phyloP scores from a whole-genome alignment of 192 early-diverging fungal species.

The Jimgerdemannia lactiflua region DNA sequence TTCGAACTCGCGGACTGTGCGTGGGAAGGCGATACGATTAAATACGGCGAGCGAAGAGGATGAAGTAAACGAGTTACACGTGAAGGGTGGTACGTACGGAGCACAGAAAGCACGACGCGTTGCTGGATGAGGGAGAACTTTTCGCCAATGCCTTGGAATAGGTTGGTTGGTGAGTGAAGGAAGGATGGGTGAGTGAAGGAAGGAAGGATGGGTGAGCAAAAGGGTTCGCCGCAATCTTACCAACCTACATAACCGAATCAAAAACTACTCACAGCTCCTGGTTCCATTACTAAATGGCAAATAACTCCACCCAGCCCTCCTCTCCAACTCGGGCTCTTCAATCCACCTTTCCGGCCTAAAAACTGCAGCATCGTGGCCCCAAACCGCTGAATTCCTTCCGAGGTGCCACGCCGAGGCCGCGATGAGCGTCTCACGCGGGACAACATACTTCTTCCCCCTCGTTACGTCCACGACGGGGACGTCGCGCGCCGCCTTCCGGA shows the following conservation, averaged over 20 bases:
- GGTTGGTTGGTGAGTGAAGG: not conserved
- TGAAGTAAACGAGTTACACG: no score
- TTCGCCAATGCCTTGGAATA: constrained; percentile 27
- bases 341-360: constrained; percentile 43
- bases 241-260: not conserved
- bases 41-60: not conserved
- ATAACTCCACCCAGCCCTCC: not conserved
- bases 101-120: constrained; percentile 44
- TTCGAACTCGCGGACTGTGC: not conserved
- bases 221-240: not conserved
- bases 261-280: constrained; percentile 1
- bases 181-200: not conserved
- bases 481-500: constrained; percentile 15
- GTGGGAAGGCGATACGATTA: not conserved
- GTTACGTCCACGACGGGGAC: not conserved
- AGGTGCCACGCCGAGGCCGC: constrained; percentile 42
- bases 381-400: constrained; percentile 13
- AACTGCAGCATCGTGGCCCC: constrained; percentile 34
- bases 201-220: not conserved
- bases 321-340: not conserved
- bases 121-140: constrained; percentile 45
- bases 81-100: constrained; percentile 2
- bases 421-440: constrained; percentile 41
- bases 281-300: not conserved
- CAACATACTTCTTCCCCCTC: constrained; percentile 23